Evolutionary conservation across 352 stramenopile genomes (phyloP).

Genomic region (Phytopythium oedochilum): DNA sequence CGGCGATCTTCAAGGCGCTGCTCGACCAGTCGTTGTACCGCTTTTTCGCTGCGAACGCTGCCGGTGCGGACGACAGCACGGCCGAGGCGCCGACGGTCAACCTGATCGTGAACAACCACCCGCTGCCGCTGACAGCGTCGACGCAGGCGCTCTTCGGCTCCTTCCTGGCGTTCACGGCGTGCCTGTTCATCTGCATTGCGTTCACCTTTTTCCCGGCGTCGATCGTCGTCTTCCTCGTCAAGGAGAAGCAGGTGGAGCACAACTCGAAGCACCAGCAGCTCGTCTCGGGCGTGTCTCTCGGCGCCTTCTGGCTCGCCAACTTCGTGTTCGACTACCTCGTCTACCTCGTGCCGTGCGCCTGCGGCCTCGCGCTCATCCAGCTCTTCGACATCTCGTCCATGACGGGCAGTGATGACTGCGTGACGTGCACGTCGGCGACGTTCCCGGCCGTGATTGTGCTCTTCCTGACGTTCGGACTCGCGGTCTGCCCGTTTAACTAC

Average conservation of each 20-base stretch:
- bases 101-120: conserved; percentile 49
- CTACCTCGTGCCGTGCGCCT: conserved; percentile 79
- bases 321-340: conserved; percentile 91
- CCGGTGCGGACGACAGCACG: neutral
- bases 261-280: conserved; percentile 96
- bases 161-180: conserved; percentile 67
- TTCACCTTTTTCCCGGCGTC: conserved; percentile 87
- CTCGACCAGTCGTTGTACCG: conserved; percentile 59
- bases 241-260: conserved; percentile 81
- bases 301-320: conserved; percentile 95
- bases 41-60: conserved; percentile 35
- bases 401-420: conserved; percentile 37
- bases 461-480: conserved; percentile 53
- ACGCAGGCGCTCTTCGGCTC: conserved; percentile 43
- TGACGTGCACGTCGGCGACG: conserved; percentile 35
- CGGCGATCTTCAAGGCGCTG: conserved; percentile 58
- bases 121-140: conserved; percentile 44
- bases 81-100: conserved; percentile 9
- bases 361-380: conserved; percentile 43
- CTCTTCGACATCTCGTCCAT: conserved; percentile 39
- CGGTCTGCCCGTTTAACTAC: conserved; percentile 56
- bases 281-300: conserved; percentile 90
- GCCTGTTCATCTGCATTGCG: conserved; percentile 81
- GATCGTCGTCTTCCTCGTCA: conserved; percentile 93
- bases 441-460: conserved; percentile 49